Evolutionary conservation across 2,329 filamentous ascomycete species (phyloP).

Genomic region (Aulographum hederae): DNA sequence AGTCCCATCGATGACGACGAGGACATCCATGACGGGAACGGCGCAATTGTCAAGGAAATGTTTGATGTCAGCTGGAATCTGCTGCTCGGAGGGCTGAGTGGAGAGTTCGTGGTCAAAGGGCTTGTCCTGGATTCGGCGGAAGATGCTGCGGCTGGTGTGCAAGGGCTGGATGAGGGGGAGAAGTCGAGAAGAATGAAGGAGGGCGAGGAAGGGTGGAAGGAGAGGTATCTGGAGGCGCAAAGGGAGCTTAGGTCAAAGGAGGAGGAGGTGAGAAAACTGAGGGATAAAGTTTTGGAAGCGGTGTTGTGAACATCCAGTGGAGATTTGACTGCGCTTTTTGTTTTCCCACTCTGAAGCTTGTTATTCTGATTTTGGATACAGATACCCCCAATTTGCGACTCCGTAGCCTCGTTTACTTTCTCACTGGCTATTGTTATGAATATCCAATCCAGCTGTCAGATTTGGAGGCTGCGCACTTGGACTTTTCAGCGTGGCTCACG

Average conservation of each 20-base stretch:
- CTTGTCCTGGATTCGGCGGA: slow-evolving; percentile 9
- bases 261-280: slow-evolving; percentile 15
- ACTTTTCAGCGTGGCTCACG: no score
- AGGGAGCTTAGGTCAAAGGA: slow-evolving; percentile 15
- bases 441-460: no score
- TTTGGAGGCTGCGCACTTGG: no score
- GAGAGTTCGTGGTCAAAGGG: slow-evolving; percentile 24
- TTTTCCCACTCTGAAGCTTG: no score
- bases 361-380: no score
- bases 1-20: slow-evolving; percentile 22
- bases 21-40: slow-evolving; percentile 11
- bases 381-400: no score
- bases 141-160: slow-evolving; percentile 3
- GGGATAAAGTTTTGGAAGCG: slow-evolving; percentile 20
- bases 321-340: no score
- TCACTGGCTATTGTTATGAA: no score
- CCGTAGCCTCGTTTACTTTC: no score
- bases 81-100: slow-evolving; percentile 21
- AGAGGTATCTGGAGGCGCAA: slow-evolving; percentile 15
- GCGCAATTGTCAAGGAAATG: slow-evolving; percentile 12
- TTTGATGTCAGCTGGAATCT: slow-evolving; percentile 27
- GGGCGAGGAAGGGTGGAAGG: slow-evolving; percentile 12
- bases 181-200: no score
- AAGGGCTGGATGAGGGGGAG: no score
- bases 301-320: slow-evolving; percentile 19